Conservation (phyloP, 1,284 basidiomycete species). For the Leccinum laetum region DNA sequence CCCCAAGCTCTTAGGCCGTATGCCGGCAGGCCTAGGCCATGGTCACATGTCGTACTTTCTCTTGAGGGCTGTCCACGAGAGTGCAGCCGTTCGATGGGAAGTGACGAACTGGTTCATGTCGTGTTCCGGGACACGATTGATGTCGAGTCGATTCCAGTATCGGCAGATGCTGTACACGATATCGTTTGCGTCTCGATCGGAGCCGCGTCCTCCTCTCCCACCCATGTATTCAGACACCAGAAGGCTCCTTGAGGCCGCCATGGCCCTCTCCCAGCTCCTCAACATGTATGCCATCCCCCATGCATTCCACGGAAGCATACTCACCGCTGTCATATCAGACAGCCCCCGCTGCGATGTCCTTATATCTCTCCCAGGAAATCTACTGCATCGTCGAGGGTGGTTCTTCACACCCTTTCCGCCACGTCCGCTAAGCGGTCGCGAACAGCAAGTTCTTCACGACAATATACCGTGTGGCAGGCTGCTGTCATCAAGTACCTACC, state of each 20-base stretch:
- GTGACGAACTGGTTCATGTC: constrained; percentile 76
- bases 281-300: constrained; percentile 43
- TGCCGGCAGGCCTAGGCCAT: background rate
- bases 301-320: constrained; percentile 53
- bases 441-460: constrained; percentile 42
- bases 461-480: too few relatives aligned
- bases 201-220: constrained; percentile 44
- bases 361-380: constrained; percentile 43
- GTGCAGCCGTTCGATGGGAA: constrained; percentile 50
- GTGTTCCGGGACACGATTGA: constrained; percentile 77
- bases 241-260: constrained; percentile 52
- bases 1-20: background rate
- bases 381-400: constrained; percentile 58
- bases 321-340: constrained; percentile 50
- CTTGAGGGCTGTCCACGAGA: constrained; percentile 69
- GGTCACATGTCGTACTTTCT: constrained; percentile 62
- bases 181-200: constrained; percentile 70
- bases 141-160: constrained; percentile 76
- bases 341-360: constrained; percentile 45
- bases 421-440: constrained; percentile 52
- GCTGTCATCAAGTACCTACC: too few relatives aligned
- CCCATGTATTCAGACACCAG: constrained; percentile 44
- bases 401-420: constrained; percentile 49
- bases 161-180: constrained; percentile 64
- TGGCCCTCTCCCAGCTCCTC: constrained; percentile 46